Evolutionary conservation across 257 asterid genomes (phyloP).

Genomic region (Solanum okadae): DNA sequence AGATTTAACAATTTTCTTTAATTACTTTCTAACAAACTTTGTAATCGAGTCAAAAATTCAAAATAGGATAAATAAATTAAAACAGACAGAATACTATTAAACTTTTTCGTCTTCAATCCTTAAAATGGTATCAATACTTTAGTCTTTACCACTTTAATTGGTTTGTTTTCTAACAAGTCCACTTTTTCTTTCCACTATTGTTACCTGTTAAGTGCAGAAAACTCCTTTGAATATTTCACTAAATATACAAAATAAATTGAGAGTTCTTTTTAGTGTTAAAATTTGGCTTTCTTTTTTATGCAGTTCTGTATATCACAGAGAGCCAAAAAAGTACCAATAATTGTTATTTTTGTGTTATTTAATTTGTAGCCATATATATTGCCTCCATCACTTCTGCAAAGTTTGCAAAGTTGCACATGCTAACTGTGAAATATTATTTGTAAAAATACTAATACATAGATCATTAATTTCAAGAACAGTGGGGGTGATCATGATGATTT

Average conservation of each 20-base stretch:
- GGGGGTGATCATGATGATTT: not conserved
- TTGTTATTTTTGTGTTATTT: not conserved
- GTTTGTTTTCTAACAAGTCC: not conserved
- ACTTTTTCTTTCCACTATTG: not conserved
- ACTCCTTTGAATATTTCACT: not conserved
- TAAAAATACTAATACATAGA: not conserved
- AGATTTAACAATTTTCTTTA: no score
- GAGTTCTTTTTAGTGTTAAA: not conserved
- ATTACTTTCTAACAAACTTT: not conserved
- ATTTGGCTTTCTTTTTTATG: not conserved
- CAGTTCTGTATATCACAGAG: not conserved
- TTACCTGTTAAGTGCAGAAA: not conserved
- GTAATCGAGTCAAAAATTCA: not conserved
- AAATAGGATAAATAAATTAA: not conserved
- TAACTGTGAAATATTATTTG: not conserved
- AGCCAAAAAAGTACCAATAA: not conserved
- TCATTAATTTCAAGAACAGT: not conserved
- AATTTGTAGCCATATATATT: not conserved
- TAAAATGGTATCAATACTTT: not conserved
- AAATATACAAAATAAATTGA: not conserved
- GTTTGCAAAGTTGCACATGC: not conserved
- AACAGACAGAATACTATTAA: not conserved
- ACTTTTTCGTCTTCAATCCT: not conserved
- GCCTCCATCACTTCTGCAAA: not conserved
- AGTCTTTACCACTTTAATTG: not conserved